Percentiles rank a stretch among this genome's conserved stretches.
Evolutionary conservation across 805 yeast species (phyloP).

Genomic region (Barnettozyma pratensis): DNA sequence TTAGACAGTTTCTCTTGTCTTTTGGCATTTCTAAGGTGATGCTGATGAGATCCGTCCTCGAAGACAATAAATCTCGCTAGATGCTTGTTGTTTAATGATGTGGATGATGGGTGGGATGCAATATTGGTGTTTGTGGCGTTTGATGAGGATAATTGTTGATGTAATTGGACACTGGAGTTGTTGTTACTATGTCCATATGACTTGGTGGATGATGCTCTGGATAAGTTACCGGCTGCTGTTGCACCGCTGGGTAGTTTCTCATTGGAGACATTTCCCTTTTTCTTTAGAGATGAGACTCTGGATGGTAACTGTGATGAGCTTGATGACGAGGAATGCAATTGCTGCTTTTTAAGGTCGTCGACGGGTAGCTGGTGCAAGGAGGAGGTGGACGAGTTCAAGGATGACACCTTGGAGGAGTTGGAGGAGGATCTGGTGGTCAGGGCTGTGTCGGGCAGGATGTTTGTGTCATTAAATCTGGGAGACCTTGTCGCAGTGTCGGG

Average conservation of each 20-base stretch:
- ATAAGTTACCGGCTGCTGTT: too few species aligned
- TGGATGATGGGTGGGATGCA: slow-evolving; percentile 10
- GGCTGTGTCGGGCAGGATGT: background rate
- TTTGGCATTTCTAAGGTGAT: slow-evolving; percentile 67
- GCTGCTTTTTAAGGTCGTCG: slow-evolving; percentile 5
- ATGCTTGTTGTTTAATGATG: background rate
- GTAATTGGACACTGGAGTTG: too few species aligned
- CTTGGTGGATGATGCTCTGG: background rate
- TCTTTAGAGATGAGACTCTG: slow-evolving; percentile 4
- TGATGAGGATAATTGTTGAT: too few species aligned
- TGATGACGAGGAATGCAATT: slow-evolving; percentile 5
- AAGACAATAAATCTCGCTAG: slow-evolving; percentile 41
- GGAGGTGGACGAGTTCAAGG: slow-evolving; percentile 9
- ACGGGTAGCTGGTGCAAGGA: slow-evolving; percentile 6
- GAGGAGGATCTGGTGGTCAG: slow-evolving; percentile 5
- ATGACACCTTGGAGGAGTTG: slow-evolving; percentile 3
- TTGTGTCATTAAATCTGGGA: too few species aligned
- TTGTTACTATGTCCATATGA: background rate
- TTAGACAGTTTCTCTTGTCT: slow-evolving; percentile 72
- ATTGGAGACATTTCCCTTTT: slow-evolving; percentile 1
- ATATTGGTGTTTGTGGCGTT: too few species aligned
- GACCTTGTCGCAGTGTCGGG: background rate
- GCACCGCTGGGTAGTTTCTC: background rate
- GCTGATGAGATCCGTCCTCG: slow-evolving; percentile 77
- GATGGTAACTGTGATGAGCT: background rate